Evolutionary conservation across 2,329 filamentous ascomycete genomes (phyloP).

Genomic region (Penicillium sp.): DNA sequence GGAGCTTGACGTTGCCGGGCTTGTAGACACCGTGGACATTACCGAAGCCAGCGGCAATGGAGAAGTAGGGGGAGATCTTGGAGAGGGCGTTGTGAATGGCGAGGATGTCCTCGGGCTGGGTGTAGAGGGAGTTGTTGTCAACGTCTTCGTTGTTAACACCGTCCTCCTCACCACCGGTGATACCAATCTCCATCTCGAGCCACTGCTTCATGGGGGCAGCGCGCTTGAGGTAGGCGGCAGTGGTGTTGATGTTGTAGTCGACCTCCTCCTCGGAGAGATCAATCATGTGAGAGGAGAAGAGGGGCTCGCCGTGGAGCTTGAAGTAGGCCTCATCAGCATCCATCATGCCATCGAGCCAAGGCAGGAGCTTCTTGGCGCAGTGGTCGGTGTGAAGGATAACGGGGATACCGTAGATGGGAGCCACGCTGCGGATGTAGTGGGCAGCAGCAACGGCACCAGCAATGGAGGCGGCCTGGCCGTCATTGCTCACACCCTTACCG

Average conservation of each 20-base stretch:
- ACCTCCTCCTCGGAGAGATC: constrained; percentile 91
- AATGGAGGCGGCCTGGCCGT: constrained; percentile 83
- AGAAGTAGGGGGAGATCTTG: constrained; percentile 92
- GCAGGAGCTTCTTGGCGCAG: constrained; percentile 98
- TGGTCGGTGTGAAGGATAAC: constrained; percentile 96
- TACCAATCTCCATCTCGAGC: constrained; percentile 97
- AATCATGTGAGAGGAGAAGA: constrained; percentile 98
- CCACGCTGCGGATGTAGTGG: constrained; percentile 87
- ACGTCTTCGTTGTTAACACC: constrained; percentile 98
- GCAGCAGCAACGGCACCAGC: constrained; percentile 83
- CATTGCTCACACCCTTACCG: constrained; percentile 82
- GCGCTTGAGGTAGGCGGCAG: constrained; percentile 88
- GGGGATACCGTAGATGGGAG: constrained; percentile 82
- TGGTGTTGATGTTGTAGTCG: constrained; percentile 87
- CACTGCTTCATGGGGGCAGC: constrained; percentile 97
- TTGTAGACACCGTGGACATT: constrained; percentile 99
- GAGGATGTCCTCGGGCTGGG: constrained; percentile 94
- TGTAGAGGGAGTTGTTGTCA: constrained; percentile 96
- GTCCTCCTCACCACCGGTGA: constrained; percentile 96
- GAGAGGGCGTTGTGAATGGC: constrained; percentile 83
- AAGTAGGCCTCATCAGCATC: constrained; percentile 93
- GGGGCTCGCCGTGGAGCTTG: constrained; percentile 86
- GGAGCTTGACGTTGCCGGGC: constrained; percentile 93
- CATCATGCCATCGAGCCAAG: constrained; percentile 95
- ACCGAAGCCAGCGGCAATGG: constrained; percentile 95